These are phyloP conservation scores for Oidiodendron maius DNA, from an alignment of 495 filamentous ascomycete genomes.

Conservation along the genomic window DNA sequence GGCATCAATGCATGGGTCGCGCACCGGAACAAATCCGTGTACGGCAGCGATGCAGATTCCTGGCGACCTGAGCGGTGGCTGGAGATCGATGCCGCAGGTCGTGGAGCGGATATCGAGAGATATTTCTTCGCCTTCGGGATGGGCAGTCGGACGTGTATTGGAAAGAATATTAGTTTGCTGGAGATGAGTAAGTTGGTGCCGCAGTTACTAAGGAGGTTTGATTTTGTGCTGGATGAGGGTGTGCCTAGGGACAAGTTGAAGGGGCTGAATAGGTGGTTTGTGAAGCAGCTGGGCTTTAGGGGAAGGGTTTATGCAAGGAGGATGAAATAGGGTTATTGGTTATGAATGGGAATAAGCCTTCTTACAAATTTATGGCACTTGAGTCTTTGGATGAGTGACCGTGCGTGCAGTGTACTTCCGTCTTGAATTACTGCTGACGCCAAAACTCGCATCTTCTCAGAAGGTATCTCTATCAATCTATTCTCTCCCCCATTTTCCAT, in stretches of 20 bases:
- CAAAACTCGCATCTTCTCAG: no score
- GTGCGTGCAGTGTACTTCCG: neutral
- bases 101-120: slow-evolving; percentile 29
- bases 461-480: no score
- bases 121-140: slow-evolving; percentile 44
- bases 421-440: no score
- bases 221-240: slow-evolving; percentile 26
- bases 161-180: slow-evolving; percentile 55
- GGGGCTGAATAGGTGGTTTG: slow-evolving; percentile 19
- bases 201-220: slow-evolving; percentile 50
- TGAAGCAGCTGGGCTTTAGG: slow-evolving; percentile 16
- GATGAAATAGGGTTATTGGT: neutral
- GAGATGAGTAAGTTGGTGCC: slow-evolving; percentile 64
- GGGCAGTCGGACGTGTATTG: slow-evolving; percentile 58
- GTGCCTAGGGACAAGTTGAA: slow-evolving; percentile 23
- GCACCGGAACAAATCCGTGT: slow-evolving; percentile 41
- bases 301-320: slow-evolving; percentile 9
- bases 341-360: neutral
- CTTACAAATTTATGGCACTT: neutral
- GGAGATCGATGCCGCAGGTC: slow-evolving; percentile 21
- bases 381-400: neutral
- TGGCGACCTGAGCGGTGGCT: slow-evolving; percentile 50
- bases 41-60: slow-evolving; percentile 32
- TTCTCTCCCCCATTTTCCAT: no score
- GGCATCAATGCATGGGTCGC: slow-evolving; percentile 50